Base-by-base conservation (phyloP, 805 yeast species). In the Teunomyces kruisii region DNA sequence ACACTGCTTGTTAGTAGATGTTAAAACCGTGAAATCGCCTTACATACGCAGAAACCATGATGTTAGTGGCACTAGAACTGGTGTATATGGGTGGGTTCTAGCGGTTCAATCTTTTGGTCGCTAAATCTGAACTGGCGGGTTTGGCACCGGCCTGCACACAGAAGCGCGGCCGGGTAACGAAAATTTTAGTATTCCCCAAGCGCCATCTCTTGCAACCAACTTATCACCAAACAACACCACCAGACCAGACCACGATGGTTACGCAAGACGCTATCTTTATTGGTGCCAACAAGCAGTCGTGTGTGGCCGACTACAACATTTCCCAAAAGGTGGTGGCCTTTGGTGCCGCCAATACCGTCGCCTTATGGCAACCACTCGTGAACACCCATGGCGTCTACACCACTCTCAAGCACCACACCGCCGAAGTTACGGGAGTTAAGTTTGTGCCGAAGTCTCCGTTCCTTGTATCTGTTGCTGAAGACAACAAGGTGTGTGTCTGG, bases 251-350 rank as follows among this genome's bases (percentile, higher is more conserved):
- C 24, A 9, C 28, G 9, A 35, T 35, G 38, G 38, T 35, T n/a
- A 17, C 28, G 4, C 28, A 35, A 38, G 85, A 81, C 45, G 87
- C 86, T 13, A 69, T 83, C 3, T 84, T 86, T 58, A 70, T 79
- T 14, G 95, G 95, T 12, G 89, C 88, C 29, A 87, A 86, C 59
- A 78, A 76, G 48, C 88, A 84, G 54, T 68, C 81, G 4, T 79
- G 76, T 47, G 80, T 77, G 5, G 75, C 83, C 17, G 90, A 81
- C 54, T 76, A 75, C 51, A 70, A 74, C 47, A 43, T 57, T 0
- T 43, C 45, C 1, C 53, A 55, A 9, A 56, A 68, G 16, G 44
- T 76, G 4, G 72, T 86, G 6, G 95, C 94, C 0, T 88, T 74
- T 61, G 96, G 91, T 6, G 88, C 94, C 0, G 79, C 80, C 1